These are phyloP conservation scores for Phytophthora niederhauseri DNA, from an alignment of 352 stramenopile genomes.

Conservation along the genomic window DNA sequence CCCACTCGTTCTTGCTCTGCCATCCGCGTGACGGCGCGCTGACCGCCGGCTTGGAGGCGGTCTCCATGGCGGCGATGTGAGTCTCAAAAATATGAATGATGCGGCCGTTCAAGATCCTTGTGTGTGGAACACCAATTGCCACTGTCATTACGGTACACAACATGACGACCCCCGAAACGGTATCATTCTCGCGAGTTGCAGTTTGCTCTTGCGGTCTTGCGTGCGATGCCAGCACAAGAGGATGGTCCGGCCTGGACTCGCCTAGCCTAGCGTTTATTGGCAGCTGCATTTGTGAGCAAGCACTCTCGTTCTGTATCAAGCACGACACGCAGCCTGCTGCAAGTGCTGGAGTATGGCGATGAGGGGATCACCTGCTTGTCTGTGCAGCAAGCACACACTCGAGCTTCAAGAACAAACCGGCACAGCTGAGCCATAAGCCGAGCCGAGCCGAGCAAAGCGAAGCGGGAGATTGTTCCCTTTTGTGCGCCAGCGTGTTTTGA, in stretches of 20 bases:
- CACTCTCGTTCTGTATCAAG: neutral
- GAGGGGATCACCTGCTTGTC: conserved; percentile 13
- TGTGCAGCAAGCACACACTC: conserved; percentile 1
- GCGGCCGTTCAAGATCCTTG: conserved; percentile 29
- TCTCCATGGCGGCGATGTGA: conserved; percentile 11
- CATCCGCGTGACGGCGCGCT: conserved; percentile 32
- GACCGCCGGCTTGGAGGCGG: neutral
- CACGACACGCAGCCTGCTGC: neutral
- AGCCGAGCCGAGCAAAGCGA: conserved; percentile 4
- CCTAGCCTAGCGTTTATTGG: neutral
- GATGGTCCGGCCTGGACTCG: neutral
- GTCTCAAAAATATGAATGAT: neutral
- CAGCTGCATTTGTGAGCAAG: conserved; percentile 11
- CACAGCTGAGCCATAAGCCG: conserved; percentile 1
- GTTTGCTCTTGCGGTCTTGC: neutral
- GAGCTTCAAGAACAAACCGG: neutral
- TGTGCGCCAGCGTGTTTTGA: neutral
- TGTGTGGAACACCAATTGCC: neutral
- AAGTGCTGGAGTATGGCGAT: neutral
- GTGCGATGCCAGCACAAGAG: neutral
- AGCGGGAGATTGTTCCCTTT: neutral
- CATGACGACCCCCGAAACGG: neutral
- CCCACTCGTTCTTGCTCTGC: conserved; percentile 79
- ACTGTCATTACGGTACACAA: neutral
- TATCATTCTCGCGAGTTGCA: conserved; percentile 1